Evolutionary conservation across 2,329 filamentous ascomycete genomes (phyloP).

Genomic region (Huntiella abstrusa): DNA sequence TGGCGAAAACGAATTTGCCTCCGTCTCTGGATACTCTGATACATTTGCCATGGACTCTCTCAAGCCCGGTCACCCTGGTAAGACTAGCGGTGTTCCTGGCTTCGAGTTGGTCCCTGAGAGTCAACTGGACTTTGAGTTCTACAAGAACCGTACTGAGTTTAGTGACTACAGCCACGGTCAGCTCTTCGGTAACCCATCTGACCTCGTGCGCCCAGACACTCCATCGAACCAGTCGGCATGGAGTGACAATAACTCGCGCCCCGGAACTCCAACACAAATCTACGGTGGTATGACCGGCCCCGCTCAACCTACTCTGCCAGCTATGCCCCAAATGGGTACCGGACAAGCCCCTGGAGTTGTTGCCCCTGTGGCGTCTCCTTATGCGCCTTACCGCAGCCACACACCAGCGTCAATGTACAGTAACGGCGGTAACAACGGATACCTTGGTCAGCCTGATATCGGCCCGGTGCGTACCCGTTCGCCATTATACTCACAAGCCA

Average conservation of each 20-base stretch:
- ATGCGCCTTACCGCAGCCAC: conserved; percentile 13
- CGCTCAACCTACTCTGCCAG: conserved; percentile 5
- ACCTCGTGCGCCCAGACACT: conserved; percentile 42
- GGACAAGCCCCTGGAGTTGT: background rate
- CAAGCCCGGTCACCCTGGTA: conserved; percentile 33
- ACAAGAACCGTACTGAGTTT: conserved; percentile 79
- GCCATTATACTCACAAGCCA: conserved; percentile 31
- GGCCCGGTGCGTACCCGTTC: conserved; percentile 21
- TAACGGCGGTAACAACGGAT: conserved; percentile 9
- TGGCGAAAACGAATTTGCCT: conserved; percentile 32
- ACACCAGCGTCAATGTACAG: conserved; percentile 6
- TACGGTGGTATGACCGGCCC: conserved; percentile 15
- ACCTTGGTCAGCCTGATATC: conserved; percentile 10
- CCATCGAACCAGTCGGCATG: conserved; percentile 27
- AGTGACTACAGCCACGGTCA: conserved; percentile 57
- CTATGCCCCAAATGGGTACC: background rate
- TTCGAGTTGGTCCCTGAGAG: conserved; percentile 83
- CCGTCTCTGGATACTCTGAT: conserved; percentile 60
- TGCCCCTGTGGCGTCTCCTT: conserved; percentile 9
- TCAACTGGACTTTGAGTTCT: conserved; percentile 78
- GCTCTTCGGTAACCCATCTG: conserved; percentile 39
- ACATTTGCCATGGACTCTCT: conserved; percentile 68
- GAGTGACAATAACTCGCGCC: conserved; percentile 27
- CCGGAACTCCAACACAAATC: conserved; percentile 26
- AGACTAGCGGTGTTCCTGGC: conserved; percentile 34